Conservation (phyloP, 139 green algal genomes). For the Chlorella sp. region DNA sequence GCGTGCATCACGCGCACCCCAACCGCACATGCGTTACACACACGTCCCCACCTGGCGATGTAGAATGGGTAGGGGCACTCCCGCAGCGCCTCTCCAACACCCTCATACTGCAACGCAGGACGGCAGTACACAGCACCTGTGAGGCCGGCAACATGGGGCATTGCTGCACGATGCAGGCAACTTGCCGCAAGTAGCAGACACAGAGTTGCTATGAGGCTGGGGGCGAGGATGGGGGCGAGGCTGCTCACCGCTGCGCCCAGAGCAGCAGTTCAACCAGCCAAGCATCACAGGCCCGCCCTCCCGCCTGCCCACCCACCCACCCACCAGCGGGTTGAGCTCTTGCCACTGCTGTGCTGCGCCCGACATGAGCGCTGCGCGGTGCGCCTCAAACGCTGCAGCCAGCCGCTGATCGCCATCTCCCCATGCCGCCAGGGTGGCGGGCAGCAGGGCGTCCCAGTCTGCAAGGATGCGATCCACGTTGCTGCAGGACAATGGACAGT, state of each 20-base stretch:
- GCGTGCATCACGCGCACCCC: not conserved
- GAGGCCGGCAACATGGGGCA: too few relatives aligned
- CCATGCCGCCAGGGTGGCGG: slow-evolving; percentile 39
- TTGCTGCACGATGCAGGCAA: too few relatives aligned
- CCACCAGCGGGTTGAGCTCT: slow-evolving; percentile 36
- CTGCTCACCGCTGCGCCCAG: too few relatives aligned
- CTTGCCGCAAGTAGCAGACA: too few relatives aligned
- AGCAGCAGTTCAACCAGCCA: too few relatives aligned
- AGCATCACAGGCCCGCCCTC: too few relatives aligned
- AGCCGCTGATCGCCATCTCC: slow-evolving; percentile 31
- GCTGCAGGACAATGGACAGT: too few relatives aligned
- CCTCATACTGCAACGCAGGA: slow-evolving; percentile 38
- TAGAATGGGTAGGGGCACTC: slow-evolving; percentile 48
- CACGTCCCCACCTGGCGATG: slow-evolving; percentile 22
- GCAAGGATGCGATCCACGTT: slow-evolving; percentile 48
- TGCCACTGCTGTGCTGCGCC: slow-evolving; percentile 43
- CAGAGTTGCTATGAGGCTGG: too few relatives aligned
- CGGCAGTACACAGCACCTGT: too few relatives aligned
- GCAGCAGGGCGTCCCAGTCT: slow-evolving; percentile 60
- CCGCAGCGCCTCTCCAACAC: slow-evolving; percentile 50
- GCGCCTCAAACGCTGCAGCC: slow-evolving; percentile 52
- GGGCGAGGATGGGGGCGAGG: too few relatives aligned
- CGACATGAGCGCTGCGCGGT: slow-evolving; percentile 34
- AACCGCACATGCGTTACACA: not conserved
- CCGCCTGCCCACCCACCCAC: too few relatives aligned